phyloP scores from a whole-genome alignment of 2,329 filamentous ascomycete species.

The Periconia digitata region DNA sequence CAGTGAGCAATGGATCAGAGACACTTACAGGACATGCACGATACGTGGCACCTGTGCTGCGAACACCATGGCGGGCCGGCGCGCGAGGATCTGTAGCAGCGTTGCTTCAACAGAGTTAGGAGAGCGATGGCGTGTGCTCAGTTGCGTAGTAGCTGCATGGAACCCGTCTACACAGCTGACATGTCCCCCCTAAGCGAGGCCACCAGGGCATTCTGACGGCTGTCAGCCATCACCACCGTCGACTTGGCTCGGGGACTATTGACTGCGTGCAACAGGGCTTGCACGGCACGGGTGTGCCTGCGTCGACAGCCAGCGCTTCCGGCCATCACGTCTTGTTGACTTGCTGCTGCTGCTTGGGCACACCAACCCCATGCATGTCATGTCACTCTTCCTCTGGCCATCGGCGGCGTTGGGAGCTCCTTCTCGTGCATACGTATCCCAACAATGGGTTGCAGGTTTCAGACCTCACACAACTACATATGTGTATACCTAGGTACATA shows the following conservation, averaged over 20 bases:
- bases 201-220: neutral
- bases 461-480: no score
- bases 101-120: conserved; percentile 25
- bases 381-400: no score
- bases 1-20: conserved; percentile 32
- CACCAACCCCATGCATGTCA: no score
- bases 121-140: conserved; percentile 24
- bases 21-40: neutral
- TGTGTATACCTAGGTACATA: no score
- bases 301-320: conserved; percentile 1
- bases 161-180: no score
- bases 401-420: no score
- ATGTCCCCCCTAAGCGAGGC: no score
- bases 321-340: no score
- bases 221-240: conserved; percentile 3
- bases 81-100: conserved; percentile 41
- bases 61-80: conserved; percentile 38
- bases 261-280: neutral
- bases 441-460: conserved; percentile 11
- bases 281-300: conserved; percentile 12
- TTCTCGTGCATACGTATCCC: conserved; percentile 4
- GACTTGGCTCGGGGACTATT: neutral
- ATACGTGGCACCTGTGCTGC: conserved; percentile 41
- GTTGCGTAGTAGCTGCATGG: conserved; percentile 32
- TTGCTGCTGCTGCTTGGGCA: no score